Evolutionary conservation across 805 yeast species (phyloP).

Genomic region (Wickerhamiella azyma): DNA sequence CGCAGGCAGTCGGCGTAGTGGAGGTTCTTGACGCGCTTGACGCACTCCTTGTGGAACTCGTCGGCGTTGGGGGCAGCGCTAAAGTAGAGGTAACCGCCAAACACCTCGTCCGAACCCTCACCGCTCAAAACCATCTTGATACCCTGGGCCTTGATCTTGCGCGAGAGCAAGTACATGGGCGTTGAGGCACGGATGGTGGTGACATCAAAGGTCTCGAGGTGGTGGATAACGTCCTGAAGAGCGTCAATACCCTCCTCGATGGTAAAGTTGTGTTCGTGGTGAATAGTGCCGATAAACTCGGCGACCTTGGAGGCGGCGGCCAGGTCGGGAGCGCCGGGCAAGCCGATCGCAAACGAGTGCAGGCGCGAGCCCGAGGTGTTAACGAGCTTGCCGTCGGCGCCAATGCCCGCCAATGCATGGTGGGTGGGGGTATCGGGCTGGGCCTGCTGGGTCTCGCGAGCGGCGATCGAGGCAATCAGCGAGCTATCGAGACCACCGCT

Average conservation of each 20-base stretch:
- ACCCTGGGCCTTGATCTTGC: constrained; percentile 99
- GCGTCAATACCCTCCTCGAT: constrained; percentile 95
- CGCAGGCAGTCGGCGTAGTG: constrained; percentile 95
- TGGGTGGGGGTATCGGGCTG: constrained; percentile 47
- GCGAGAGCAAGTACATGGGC: constrained; percentile 90
- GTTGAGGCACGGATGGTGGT: constrained; percentile 98
- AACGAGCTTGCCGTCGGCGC: constrained; percentile 68
- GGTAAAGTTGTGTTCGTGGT: constrained; percentile 96
- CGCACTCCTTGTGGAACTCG: constrained; percentile 94
- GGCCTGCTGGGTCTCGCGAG: constrained; percentile 84
- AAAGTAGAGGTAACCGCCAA: constrained; percentile 96
- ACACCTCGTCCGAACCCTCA: constrained; percentile 98
- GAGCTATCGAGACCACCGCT: constrained; percentile 98
- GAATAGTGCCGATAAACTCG: constrained; percentile 86
- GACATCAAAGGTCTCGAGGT: constrained; percentile 94
- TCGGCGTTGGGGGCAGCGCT: constrained; percentile 88
- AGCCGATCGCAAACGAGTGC: constrained; percentile 94
- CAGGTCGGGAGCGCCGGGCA: constrained; percentile 96
- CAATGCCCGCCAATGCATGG: constrained; percentile 80
- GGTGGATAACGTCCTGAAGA: constrained; percentile 82
- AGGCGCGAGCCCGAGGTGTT: constrained; percentile 49
- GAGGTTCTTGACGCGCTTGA: constrained; percentile 90
- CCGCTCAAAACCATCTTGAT: constrained; percentile 98
- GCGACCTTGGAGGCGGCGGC: constrained; percentile 95
- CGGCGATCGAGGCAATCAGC: constrained; percentile 91